phyloP scores from a whole-genome alignment of 2,329 filamentous ascomycete species.

The Plenodomus lindquistii region DNA sequence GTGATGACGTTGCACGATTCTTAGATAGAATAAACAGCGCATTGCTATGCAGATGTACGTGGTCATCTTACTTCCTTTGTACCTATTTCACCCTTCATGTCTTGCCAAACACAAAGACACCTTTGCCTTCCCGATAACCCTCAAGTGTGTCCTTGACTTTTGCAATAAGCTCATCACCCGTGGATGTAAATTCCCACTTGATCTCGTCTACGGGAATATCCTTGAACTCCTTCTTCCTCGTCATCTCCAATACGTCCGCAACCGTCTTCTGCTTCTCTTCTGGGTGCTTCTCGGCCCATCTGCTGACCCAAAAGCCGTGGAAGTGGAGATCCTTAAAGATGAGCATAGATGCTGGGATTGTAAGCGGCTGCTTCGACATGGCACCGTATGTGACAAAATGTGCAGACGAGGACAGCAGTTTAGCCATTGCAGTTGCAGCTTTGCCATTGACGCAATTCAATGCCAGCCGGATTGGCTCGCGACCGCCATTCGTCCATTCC shows the following conservation, averaged over 20 bases:
- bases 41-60: too few species aligned
- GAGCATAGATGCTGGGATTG: conserved; percentile 77
- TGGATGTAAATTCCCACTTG: conserved; percentile 80
- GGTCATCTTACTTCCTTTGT: too few species aligned
- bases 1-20: not conserved
- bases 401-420: conserved; percentile 67
- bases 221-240: conserved; percentile 74
- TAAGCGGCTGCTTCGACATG: conserved; percentile 87
- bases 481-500: conserved; percentile 70
- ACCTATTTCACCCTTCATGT: conserved; percentile 20
- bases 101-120: conserved; percentile 78
- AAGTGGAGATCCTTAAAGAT: conserved; percentile 94
- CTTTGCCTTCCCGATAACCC: conserved; percentile 86
- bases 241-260: conserved; percentile 79
- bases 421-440: conserved; percentile 76
- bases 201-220: conserved; percentile 84
- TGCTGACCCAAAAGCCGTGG: conserved; percentile 92
- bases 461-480: conserved; percentile 74
- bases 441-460: conserved; percentile 95
- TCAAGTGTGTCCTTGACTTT: conserved; percentile 82
- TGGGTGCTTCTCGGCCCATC: conserved; percentile 78
- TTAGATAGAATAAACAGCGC: not conserved
- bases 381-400: conserved; percentile 92
- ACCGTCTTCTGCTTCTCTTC: conserved; percentile 77
- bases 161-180: conserved; percentile 67